A percentile compares a stretch with the other conserved stretches of the same genome.
Evolutionary conservation across 305 asterid species (phyloP).

Genomic region (Fraxinus sp.): DNA sequence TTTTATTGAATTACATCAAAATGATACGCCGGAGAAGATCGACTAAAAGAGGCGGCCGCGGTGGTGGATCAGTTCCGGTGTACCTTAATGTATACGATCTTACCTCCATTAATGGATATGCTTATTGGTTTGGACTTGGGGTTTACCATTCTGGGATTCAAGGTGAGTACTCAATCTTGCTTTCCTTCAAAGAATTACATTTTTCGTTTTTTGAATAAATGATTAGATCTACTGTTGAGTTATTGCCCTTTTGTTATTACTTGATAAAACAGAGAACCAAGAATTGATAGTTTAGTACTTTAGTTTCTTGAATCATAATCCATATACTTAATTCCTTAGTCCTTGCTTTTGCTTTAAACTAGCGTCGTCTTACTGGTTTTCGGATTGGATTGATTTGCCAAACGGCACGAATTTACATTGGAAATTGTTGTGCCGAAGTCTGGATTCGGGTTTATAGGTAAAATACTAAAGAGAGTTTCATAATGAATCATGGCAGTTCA

Average conservation of each 20-base stretch:
- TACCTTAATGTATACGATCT: conserved; percentile 77
- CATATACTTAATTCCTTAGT: neutral
- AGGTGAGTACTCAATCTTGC: conserved; percentile 39
- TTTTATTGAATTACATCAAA: conserved; percentile 16
- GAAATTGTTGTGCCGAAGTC: neutral
- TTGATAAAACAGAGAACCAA: neutral
- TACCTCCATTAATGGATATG: conserved; percentile 69
- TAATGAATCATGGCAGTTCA: conserved; percentile 44
- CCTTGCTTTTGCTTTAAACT: neutral
- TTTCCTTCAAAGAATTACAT: neutral
- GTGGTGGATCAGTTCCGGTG: conserved; percentile 56
- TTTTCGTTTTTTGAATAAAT: neutral
- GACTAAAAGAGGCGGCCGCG: conserved; percentile 33
- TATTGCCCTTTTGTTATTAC: neutral
- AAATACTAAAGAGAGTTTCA: neutral
- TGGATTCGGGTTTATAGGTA: neutral
- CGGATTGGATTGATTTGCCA: neutral
- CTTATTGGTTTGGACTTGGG: conserved; percentile 87
- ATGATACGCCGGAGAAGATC: conserved; percentile 71
- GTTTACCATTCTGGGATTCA: conserved; percentile 83
- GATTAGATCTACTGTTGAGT: neutral
- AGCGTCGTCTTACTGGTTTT: neutral
- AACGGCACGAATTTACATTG: neutral
- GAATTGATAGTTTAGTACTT: neutral
- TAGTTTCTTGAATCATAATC: neutral